A percentile compares a stretch with the other conserved stretches of the same genome.
phyloP scores from a whole-genome alignment of 2,329 filamentous ascomycete genomes.

The Paecilomyces dactylethromorphus region DNA sequence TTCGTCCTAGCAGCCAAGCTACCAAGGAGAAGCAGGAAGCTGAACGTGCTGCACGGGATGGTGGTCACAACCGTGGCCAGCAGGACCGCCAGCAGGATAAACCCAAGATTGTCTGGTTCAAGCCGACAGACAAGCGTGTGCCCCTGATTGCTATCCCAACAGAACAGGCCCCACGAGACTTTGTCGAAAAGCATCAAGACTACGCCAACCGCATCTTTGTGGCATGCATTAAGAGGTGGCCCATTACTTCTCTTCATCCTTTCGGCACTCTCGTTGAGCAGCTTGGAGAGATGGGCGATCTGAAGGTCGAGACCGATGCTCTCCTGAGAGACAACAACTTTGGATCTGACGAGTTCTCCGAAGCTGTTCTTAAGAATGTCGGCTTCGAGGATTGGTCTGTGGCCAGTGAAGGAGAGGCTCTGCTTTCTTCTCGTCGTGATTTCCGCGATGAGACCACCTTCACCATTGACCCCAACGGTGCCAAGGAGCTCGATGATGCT shows the following conservation, averaged over 20 bases:
- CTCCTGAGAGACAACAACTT: conserved; percentile 98
- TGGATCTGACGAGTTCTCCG: conserved; percentile 92
- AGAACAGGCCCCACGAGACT: conserved; percentile 93
- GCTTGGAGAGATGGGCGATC: conserved; percentile 92
- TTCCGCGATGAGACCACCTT: conserved; percentile 85
- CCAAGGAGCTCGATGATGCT: conserved; percentile 83
- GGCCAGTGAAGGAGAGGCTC: conserved; percentile 70
- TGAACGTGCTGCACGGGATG: conserved; percentile 85
- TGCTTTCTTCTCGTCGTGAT: conserved; percentile 70
- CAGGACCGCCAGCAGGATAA: conserved; percentile 87
- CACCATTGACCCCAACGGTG: conserved; percentile 84
- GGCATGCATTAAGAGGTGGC: conserved; percentile 98
- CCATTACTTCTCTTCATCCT: conserved; percentile 97
- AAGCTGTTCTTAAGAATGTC: conserved; percentile 89
- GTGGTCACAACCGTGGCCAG: conserved; percentile 63
- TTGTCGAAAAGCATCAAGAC: conserved; percentile 96
- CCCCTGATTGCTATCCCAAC: conserved; percentile 97
- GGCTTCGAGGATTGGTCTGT: conserved; percentile 89
- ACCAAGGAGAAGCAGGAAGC: conserved; percentile 99
- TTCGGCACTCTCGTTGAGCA: conserved; percentile 97
- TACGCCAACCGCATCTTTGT: conserved; percentile 98
- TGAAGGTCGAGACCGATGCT: conserved; percentile 96
- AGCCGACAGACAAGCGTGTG: conserved; percentile 97
- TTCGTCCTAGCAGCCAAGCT: conserved; percentile 94
- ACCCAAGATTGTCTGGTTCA: conserved; percentile 99